A percentile compares a stretch with the other conserved stretches of the same genome.
These are phyloP conservation scores for Aspergillus floridensis DNA, from an alignment of 2,329 filamentous ascomycete species.

Conservation along the genomic window DNA sequence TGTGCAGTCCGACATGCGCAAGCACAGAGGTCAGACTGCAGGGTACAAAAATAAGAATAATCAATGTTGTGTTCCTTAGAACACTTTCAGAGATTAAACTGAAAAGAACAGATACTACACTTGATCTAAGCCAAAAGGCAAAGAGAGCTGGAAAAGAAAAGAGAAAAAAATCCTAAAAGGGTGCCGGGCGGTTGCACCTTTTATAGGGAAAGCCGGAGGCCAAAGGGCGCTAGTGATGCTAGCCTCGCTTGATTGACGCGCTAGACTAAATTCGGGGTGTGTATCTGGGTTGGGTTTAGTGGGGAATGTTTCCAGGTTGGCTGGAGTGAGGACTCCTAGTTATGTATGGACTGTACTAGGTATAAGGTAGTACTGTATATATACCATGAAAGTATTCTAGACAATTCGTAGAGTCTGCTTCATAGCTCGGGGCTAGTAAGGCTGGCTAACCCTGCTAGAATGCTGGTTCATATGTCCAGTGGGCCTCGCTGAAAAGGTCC, in stretches of 20 bases:
- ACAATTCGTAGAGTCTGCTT: no score
- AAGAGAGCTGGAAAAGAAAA: constrained; percentile 50
- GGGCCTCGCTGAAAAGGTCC: no score
- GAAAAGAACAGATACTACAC: constrained; percentile 96
- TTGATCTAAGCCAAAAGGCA: constrained; percentile 75
- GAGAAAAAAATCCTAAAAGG: constrained; percentile 37
- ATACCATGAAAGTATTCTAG: no score
- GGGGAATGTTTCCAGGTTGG: neutral
- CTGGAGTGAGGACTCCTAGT: no score
- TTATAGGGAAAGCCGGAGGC: constrained; percentile 7
- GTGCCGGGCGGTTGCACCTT: constrained; percentile 8
- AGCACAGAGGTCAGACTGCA: constrained; percentile 64
- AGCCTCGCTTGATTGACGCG: constrained; percentile 10
- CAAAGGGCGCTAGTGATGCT: neutral
- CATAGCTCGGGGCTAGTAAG: no score
- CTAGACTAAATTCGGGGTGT: neutral
- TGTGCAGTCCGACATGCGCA: constrained; percentile 64
- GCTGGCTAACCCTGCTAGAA: no score
- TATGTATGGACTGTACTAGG: no score
- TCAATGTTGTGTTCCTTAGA: constrained; percentile 69
- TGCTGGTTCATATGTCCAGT: no score
- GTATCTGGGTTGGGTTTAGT: neutral
- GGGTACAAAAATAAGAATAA: constrained; percentile 76
- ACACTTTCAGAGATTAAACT: constrained; percentile 92
- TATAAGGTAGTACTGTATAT: no score